phyloP scores from a whole-genome alignment of 2,329 filamentous ascomycete species.

The Claviceps paspali region DNA sequence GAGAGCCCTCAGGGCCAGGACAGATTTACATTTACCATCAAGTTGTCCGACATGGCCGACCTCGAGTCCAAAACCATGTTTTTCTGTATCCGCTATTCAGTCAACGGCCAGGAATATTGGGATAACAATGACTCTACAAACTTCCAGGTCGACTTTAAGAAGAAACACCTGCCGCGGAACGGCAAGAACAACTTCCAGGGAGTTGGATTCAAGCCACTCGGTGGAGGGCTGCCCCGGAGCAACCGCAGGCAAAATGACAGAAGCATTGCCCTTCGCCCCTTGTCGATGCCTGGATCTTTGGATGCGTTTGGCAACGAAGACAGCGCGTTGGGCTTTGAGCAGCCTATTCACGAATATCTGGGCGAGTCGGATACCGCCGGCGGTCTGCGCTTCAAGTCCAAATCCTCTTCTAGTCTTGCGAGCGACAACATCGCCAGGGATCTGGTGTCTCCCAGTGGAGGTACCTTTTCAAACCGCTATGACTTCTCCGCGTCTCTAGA shows the following conservation, averaged over 20 bases:
- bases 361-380: constrained; percentile 40
- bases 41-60: constrained; percentile 78
- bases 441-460: constrained; percentile 41
- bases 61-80: constrained; percentile 86
- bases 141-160: constrained; percentile 87
- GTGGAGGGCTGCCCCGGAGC: constrained; percentile 53
- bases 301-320: constrained; percentile 58
- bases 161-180: constrained; percentile 52
- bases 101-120: constrained; percentile 79
- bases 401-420: constrained; percentile 47
- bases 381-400: constrained; percentile 55
- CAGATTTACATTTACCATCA: constrained; percentile 88
- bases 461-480: constrained; percentile 83
- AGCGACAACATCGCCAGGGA: constrained; percentile 42
- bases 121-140: constrained; percentile 82
- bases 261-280: constrained; percentile 27
- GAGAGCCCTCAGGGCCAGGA: constrained; percentile 57
- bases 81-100: constrained; percentile 78
- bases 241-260: constrained; percentile 32
- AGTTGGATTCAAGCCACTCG: constrained; percentile 32
- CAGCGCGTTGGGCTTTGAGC: constrained; percentile 39
- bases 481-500: constrained; percentile 88
- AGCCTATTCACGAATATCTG: constrained; percentile 45
- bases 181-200: constrained; percentile 39
- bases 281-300: constrained; percentile 41